Evolutionary conservation across 345 rosid genomes (phyloP), one percentile per base, ranked within the genome.

Genomic region (Iberis pinnata): DNA sequence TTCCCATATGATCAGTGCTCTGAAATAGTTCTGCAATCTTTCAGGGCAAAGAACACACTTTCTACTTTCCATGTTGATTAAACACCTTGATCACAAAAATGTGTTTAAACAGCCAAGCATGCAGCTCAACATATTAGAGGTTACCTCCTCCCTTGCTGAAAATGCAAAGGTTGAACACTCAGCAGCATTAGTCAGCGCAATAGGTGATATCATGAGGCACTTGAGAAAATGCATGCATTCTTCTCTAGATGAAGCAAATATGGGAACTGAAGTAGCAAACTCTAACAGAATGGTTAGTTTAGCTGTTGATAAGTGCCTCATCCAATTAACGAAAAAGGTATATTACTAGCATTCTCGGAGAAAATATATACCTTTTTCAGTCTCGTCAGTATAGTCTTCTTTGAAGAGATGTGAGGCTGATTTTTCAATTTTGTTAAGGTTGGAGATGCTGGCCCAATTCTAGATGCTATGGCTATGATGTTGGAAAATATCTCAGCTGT

Each of bases 81-180:
- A 88, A 73, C 99, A 92, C 71, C 97, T 92, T 41, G 99, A 88
- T 72, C 90, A 88, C 71, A 86, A 84, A 75, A 86, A 73, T 66
- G 82, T 86, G 73, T 81, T 88, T 22, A 86, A 88, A 70, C 71
- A 80, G 43, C 94, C 82, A 12, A 67, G 60, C 49, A 79, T 81
- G 82, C 95, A 85, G 76, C 80, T 92, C 42, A 82, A 76, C 68
- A 79, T 92, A 49, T 58, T 88, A 60, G 80, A 77, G 73, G 85
- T 92, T 68, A 80, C 87, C 57, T 60, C 87, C 35, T 67, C 73
- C 56, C 90, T 92, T 57, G 80, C 85, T 72, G 75, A 75, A 56
- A 79, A 64, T 45, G 80, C 94, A 67, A 77, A 75, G 65, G 78
- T 68, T 43, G 85, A 81, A 68, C 53, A 84, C 51, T 88, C 99